Evolutionary conservation across 345 rosid genomes (phyloP), one percentile per base, ranked within the genome.

Genomic region (Cardiospermum halicacabum): DNA sequence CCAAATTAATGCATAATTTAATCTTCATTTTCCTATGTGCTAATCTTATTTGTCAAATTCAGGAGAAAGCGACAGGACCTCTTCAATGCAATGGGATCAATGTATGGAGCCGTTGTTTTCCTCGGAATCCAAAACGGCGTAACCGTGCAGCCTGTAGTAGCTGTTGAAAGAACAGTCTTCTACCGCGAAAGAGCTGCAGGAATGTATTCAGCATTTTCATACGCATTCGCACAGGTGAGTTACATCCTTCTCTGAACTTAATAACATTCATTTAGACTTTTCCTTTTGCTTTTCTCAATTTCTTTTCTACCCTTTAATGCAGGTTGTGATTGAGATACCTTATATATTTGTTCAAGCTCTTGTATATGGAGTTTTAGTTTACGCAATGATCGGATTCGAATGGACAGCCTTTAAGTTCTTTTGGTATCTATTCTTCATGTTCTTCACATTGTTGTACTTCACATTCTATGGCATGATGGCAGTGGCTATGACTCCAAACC

Each of bases 51-150:
- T 48, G 11, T 36, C 19, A 70, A 53, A 37, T 67, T 15, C 19
- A 83, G 91, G 75, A 39, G 0, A 25, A 72, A 22, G 31, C 19
- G 24, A 30, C 94, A 83, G 36, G 92, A 84, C 67, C 53, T 91
- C 60, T 69, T 57, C 24, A 89, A 91, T 72, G 84, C 94, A 54
- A 78, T 81, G 82, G 96, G 96, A 50, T 89, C 97, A 2, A 86
- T 91, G 93, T 88, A 83, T 50, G 62, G 81, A 34, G 88, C 96
- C 2, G 86, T 86, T 71, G 65, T 86, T 60, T 91, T 86, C 81
- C 77, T 91, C 22, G 97, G 96, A 1, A 18, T 81, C 68, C 96
- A 89, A 61, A 86, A 86, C 59, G 66, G 78, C 3, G 27, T 64
- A 0, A 54, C 96, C 6, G 90, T 91, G 34, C 94, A 85, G 67